These are phyloP conservation scores for Hypoxylon trugodes DNA, from an alignment of 495 filamentous ascomycete species.

Conservation along the genomic window DNA sequence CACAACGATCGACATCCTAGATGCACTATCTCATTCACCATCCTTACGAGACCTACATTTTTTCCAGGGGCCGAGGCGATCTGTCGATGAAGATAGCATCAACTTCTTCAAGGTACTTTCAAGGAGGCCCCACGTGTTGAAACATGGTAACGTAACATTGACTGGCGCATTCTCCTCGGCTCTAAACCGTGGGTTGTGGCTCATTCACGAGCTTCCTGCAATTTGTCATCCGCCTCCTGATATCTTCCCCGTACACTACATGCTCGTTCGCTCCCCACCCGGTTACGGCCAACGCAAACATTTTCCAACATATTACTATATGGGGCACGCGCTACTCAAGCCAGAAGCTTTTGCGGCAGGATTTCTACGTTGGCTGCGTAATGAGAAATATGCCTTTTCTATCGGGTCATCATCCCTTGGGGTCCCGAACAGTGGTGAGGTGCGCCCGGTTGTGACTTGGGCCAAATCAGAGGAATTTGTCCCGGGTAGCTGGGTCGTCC, in stretches of 20 bases:
- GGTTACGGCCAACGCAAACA: too few relatives aligned
- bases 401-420: neutral
- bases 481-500: neutral
- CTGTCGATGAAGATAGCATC: neutral
- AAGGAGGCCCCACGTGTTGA: neutral
- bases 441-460: neutral
- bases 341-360: neutral
- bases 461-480: neutral
- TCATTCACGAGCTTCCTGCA: neutral
- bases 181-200: neutral
- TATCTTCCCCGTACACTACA: too few relatives aligned
- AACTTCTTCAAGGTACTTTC: neutral
- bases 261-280: too few relatives aligned
- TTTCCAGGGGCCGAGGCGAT: neutral
- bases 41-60: neutral
- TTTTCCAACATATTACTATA: too few relatives aligned
- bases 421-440: neutral
- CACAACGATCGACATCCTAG: neutral
- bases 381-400: neutral
- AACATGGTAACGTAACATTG: neutral
- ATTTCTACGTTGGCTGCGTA: neutral
- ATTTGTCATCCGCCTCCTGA: neutral
- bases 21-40: neutral
- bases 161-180: neutral
- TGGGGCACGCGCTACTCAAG: too few relatives aligned